Percentiles rank a stretch among this genome's conserved stretches.
These are phyloP conservation scores for Trifolium fragiferum DNA, from an alignment of 306 rosid species.

Conservation along the genomic window DNA sequence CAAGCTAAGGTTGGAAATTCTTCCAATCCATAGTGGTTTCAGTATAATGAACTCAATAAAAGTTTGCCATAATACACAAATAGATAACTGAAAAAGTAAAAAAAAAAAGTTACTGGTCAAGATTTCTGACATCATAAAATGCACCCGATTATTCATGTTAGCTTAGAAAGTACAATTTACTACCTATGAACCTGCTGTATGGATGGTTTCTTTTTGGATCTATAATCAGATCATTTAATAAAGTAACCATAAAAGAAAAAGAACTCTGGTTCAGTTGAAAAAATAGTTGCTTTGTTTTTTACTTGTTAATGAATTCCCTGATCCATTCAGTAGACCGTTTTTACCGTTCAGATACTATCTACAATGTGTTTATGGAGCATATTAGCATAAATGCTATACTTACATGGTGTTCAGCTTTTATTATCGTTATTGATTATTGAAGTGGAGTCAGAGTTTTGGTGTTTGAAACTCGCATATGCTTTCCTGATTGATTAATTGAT, in stretches of 20 bases:
- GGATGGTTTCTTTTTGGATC: not conserved
- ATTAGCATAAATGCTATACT: slow-evolving; percentile 13
- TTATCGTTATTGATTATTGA: slow-evolving; percentile 25
- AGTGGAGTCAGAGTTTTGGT: slow-evolving; percentile 21
- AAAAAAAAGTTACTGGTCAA: not conserved
- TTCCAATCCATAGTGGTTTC: not conserved
- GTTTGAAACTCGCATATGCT: slow-evolving; percentile 19
- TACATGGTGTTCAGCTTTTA: slow-evolving; percentile 10
- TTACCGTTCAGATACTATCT: not conserved
- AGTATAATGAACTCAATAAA: slow-evolving; percentile 20
- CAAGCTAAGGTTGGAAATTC: not conserved
- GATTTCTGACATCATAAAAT: slow-evolving; percentile 10
- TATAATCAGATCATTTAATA: slow-evolving; percentile 5
- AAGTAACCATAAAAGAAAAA: not conserved
- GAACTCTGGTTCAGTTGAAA: slow-evolving; percentile 1
- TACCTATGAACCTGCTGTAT: slow-evolving; percentile 7
- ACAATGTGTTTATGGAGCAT: slow-evolving; percentile 7
- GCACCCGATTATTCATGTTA: slow-evolving; percentile 19
- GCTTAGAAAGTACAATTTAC: slow-evolving; percentile 28
- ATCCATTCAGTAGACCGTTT: not conserved
- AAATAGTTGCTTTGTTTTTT: not conserved
- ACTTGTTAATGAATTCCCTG: slow-evolving; percentile 29
- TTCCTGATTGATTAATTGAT: slow-evolving; percentile 28
- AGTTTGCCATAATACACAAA: not conserved
- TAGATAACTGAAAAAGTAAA: slow-evolving; percentile 1